phyloP scores from a whole-genome alignment of 75 land plant species.

The Picea sitchensis region DNA sequence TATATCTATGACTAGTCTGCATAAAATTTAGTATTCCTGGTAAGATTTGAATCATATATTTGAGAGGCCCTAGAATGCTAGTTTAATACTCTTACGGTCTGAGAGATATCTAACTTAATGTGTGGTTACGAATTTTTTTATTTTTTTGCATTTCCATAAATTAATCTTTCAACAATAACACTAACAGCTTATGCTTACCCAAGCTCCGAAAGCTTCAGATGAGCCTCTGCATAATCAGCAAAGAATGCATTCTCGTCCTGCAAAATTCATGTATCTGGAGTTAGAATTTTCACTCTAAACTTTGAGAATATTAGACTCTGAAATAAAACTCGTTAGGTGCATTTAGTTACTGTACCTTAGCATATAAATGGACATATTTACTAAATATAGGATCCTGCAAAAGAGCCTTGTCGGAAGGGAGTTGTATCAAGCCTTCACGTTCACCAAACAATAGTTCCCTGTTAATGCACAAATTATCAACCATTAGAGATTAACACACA shows the following conservation, averaged over 20 bases:
- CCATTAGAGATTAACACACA: not conserved
- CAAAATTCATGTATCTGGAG: not conserved
- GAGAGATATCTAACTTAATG: too few relatives aligned
- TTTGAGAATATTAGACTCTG: too few relatives aligned
- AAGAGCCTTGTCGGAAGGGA: slow-evolving; percentile 53
- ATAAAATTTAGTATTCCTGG: too few relatives aligned
- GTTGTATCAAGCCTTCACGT: slow-evolving; percentile 38
- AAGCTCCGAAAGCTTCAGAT: slow-evolving; percentile 40
- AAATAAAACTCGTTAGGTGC: too few relatives aligned
- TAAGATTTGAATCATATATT: too few relatives aligned
- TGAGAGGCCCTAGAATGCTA: too few relatives aligned
- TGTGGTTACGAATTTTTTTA: too few relatives aligned
- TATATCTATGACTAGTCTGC: too few relatives aligned
- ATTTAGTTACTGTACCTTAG: slow-evolving; percentile 30
- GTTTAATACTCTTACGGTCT: too few relatives aligned
- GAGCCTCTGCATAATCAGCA: slow-evolving; percentile 36
- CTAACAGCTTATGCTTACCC: slow-evolving; percentile 19
- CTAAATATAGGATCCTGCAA: slow-evolving; percentile 33
- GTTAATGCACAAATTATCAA: not conserved
- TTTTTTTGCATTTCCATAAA: too few relatives aligned
- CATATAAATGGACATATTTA: slow-evolving; percentile 37
- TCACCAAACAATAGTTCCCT: slow-evolving; percentile 36
- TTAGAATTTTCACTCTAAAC: too few relatives aligned
- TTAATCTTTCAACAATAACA: too few relatives aligned
- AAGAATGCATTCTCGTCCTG: slow-evolving; percentile 59